Base-by-base conservation (phyloP, 1,139 yeast species). In the Debaryomyces coudertii region DNA sequence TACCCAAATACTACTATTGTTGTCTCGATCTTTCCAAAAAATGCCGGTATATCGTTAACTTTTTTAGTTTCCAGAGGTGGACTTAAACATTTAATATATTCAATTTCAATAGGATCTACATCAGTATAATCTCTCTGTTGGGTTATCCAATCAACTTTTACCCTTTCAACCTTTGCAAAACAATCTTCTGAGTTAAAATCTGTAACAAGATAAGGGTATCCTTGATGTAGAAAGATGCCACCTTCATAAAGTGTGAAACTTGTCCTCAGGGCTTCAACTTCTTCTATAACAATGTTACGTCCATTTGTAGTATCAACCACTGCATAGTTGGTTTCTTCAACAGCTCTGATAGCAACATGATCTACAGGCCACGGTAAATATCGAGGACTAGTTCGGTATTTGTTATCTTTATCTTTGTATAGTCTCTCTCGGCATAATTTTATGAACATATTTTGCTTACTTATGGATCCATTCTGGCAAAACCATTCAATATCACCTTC, bases 211-310 rank as follows among this genome's bases (percentile, higher is more conserved):
- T 90, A 92, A 0, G 97, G 90, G 49, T 81, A 76, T 2, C 99
- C 99, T 63, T 93, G 98, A 60, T 93, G 98, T 41, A 93, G 78
- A 55, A 88, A 90, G 1, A 93, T 90, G 0, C 95, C 99, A 0
- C 99, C 99, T 62, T 93, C 98, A 62, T 95, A 95, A 1, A 93
- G 63, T 0, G 98, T 90, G 61, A 93, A 93, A 43, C 92, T 85
- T 0, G 95, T 89, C 55, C 99, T 76, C 41, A 89, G 85, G 2
- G 87, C 87, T 60, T 93, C 99, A n/a, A 93, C 80, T 55, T 87
- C 93, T 65, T 93, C 99, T 40, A 93, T 85, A 1, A 93, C 85
- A 4, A 77, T 68, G 60, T 88, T 87, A 47, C 90, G 68, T 27
- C 82, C 81, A 55, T 85, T 82, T 0, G 97, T 90, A 20, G 85